These are phyloP conservation scores for Rhododendron griersonianum DNA, from an alignment of 148 eudicot species.

Conservation along the genomic window DNA sequence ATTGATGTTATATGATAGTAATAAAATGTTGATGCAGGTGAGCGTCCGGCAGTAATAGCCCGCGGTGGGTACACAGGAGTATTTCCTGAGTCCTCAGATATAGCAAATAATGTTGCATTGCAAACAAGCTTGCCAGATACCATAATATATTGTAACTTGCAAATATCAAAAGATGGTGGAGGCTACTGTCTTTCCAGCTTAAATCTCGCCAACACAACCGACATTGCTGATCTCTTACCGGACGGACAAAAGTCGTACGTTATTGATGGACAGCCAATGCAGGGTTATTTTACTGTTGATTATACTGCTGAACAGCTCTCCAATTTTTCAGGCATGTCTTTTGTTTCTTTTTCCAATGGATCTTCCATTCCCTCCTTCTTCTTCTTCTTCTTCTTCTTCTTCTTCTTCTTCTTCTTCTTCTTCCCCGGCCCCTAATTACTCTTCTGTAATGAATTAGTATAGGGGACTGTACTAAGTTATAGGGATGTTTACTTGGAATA, in stretches of 20 bases:
- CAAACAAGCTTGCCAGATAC: constrained; percentile 33
- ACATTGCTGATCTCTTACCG: constrained; percentile 33
- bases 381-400: no score
- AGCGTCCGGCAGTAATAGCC: constrained; percentile 61
- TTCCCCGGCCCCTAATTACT: no score
- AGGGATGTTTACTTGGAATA: background rate
- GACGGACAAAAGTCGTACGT: constrained; percentile 41
- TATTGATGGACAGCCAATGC: constrained; percentile 49
- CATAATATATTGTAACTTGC: constrained; percentile 57
- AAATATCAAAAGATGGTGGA: constrained; percentile 53
- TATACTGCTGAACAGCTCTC: constrained; percentile 33
- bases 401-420: no score
- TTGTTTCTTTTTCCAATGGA: no score
- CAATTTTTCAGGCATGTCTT: constrained; percentile 45
- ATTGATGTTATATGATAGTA: background rate
- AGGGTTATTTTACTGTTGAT: constrained; percentile 71
- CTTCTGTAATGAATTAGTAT: background rate
- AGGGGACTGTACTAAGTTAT: background rate
- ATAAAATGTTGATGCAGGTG: constrained; percentile 18
- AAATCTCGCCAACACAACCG: constrained; percentile 51
- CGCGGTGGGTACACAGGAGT: constrained; percentile 83
- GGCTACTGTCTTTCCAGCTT: constrained; percentile 57
- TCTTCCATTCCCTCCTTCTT: background rate
- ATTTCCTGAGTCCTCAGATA: constrained; percentile 58
- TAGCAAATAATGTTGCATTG: constrained; percentile 35